Conservation (phyloP, 257 asterid genomes). For the Solanum microdontum region DNA sequence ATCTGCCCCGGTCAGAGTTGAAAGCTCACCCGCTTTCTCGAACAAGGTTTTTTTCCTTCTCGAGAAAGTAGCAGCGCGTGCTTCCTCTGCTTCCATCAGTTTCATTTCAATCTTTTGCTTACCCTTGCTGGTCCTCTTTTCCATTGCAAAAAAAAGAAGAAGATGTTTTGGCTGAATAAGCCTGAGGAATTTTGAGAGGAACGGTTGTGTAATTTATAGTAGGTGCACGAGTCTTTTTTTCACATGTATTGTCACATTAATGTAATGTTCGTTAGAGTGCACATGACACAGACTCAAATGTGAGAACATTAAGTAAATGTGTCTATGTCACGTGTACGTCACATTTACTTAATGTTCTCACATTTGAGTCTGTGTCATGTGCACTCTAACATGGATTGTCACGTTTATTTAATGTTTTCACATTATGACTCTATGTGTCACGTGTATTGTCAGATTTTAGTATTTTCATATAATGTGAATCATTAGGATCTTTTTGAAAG, state of each 20-base stretch:
- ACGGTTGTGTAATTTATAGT: background rate
- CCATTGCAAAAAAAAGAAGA: background rate
- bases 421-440: background rate
- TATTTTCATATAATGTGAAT: background rate
- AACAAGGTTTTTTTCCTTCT: background rate
- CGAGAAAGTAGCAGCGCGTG: background rate
- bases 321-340: background rate
- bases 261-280: too few relatives aligned
- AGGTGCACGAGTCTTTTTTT: background rate
- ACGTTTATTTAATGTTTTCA: background rate
- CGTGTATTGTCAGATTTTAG: background rate
- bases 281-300: too few relatives aligned
- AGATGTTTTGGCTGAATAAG: background rate
- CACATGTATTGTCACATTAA: background rate
- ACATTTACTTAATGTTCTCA: background rate
- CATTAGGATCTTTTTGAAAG: background rate
- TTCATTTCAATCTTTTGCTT: background rate
- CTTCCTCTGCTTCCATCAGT: background rate
- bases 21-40: background rate
- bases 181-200: background rate
- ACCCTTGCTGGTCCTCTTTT: background rate
- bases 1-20: background rate
- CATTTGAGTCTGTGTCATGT: background rate
- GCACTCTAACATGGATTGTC: background rate
- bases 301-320: too few relatives aligned